Base-by-base conservation (phyloP, 1,284 basidiomycete species). In the Tilletiopsis washingtonensis region DNA sequence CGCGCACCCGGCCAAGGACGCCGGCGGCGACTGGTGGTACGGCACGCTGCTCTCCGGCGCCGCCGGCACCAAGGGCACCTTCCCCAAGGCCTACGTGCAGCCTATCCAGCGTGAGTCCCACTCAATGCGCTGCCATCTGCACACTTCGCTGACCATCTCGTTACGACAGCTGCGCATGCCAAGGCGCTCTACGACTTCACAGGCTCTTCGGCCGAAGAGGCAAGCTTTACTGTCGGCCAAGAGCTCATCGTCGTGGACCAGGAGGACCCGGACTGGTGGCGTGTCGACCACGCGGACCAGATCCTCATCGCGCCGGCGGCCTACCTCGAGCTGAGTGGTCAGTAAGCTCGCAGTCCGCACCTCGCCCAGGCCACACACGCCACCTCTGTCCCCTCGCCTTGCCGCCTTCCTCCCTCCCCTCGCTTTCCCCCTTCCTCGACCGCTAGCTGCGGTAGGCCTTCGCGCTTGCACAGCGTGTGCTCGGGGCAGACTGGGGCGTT, bases 1-100 rank as follows among this genome's bases (percentile, higher is more conserved):
- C 19, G 88, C 86, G 2, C 81, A 91, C 74, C 90, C 91, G 0
- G 85, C 88, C 7, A 91, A 88, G 74, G 88, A 91, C 66, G 40
- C 65, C 1, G 47, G 46, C 17, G 75, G 75, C 39, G 75, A 77
- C 12, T 98, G 94, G 93, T 91, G 90, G 86, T 89, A 87, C 72
- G 93, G 90, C 36, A 84, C 78, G n/a, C 71, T 82, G 9, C 75
- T 84, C 17, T 80, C 77, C 40, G 81, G 79, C 19, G 42, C 25
- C 0, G 41, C 45, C 37, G 82, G 84, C 15, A 82, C 80, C 67
- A 80, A 82, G 41, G 93, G 93, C 1, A 84, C 91, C 76, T 88
- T 97, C 81, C 94, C 94, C 0, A 84, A 84, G 69, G 83, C 84
- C 1, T 98, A 96, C 68, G 59, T 71, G 5, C 43, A 41, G 20